Conservation (phyloP, 495 filamentous ascomycete genomes). For the Talaromyces proteolyticus region DNA sequence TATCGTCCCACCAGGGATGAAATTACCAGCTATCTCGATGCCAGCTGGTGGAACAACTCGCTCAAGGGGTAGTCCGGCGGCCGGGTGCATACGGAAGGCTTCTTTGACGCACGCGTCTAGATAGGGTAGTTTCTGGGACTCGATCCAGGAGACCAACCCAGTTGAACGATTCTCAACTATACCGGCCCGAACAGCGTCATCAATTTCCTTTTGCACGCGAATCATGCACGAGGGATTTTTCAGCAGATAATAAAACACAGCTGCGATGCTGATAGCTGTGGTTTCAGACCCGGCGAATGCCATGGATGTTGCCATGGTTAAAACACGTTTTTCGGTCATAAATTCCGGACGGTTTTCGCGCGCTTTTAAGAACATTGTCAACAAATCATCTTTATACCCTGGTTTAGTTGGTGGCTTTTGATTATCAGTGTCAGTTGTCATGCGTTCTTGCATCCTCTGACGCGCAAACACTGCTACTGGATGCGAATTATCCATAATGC, state of each 20-base stretch:
- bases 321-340: constrained; percentile 59
- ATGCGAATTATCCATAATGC: constrained; percentile 23
- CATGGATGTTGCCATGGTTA: constrained; percentile 60
- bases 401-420: constrained; percentile 14
- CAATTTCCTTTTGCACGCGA: constrained; percentile 45
- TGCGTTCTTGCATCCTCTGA: constrained; percentile 44
- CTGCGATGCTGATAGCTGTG: constrained; percentile 56
- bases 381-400: constrained; percentile 32
- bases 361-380: constrained; percentile 42
- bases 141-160: constrained; percentile 53
- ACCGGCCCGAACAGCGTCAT: constrained; percentile 40
- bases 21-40: constrained; percentile 36
- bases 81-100: constrained; percentile 58
- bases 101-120: constrained; percentile 64
- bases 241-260: constrained; percentile 61
- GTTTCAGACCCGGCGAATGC: constrained; percentile 52
- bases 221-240: constrained; percentile 41
- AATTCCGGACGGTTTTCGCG: constrained; percentile 48
- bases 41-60: constrained; percentile 34
- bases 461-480: constrained; percentile 52
- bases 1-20: constrained; percentile 55
- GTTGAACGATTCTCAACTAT: constrained; percentile 43
- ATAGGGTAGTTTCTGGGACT: constrained; percentile 53
- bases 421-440: constrained; percentile 12
- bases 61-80: constrained; percentile 49